These are phyloP conservation scores for Pseudopithomyces maydicus DNA, from an alignment of 2,329 filamentous ascomycete species.

Conservation along the genomic window DNA sequence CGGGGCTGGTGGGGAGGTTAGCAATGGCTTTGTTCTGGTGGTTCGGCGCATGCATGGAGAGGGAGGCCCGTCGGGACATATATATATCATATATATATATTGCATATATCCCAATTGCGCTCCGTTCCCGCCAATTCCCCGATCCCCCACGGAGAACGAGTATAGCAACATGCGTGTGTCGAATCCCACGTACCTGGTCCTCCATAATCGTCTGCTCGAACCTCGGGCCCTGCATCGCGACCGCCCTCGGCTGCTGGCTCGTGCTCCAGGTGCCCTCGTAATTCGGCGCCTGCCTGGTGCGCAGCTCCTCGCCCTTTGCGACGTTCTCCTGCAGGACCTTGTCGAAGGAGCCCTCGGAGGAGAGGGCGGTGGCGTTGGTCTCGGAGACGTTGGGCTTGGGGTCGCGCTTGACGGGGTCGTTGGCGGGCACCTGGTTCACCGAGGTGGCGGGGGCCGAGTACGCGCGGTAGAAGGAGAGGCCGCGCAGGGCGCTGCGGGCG, in stretches of 20 bases:
- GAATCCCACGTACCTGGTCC: conserved; percentile 71
- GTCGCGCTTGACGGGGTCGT: conserved; percentile 62
- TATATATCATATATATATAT: no score
- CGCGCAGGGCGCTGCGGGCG: conserved; percentile 32
- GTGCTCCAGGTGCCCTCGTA: conserved; percentile 78
- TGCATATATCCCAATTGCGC: no score
- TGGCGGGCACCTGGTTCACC: conserved; percentile 70
- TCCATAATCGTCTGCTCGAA: conserved; percentile 98
- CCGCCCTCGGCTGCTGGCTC: conserved; percentile 78
- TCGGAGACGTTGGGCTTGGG: conserved; percentile 59
- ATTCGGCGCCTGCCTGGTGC: conserved; percentile 83
- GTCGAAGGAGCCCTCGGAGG: conserved; percentile 56
- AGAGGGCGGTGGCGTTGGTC: conserved; percentile 64
- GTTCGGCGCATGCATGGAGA: no score
- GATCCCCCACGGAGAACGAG: not conserved
- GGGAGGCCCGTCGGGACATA: no score
- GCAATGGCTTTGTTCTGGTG: conserved; percentile 25
- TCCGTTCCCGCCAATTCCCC: conserved; percentile 2
- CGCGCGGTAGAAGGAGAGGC: conserved; percentile 28
- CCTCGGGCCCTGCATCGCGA: conserved; percentile 89
- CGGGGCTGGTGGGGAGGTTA: conserved; percentile 92
- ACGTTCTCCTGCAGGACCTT: conserved; percentile 60
- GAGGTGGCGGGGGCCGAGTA: conserved; percentile 29
- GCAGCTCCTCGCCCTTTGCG: conserved; percentile 58
- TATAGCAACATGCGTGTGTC: no score